A percentile compares a stretch with the other conserved stretches of the same genome.
Conservation (phyloP, 257 asterid species). For the Fraxinus pennsylvanica region DNA sequence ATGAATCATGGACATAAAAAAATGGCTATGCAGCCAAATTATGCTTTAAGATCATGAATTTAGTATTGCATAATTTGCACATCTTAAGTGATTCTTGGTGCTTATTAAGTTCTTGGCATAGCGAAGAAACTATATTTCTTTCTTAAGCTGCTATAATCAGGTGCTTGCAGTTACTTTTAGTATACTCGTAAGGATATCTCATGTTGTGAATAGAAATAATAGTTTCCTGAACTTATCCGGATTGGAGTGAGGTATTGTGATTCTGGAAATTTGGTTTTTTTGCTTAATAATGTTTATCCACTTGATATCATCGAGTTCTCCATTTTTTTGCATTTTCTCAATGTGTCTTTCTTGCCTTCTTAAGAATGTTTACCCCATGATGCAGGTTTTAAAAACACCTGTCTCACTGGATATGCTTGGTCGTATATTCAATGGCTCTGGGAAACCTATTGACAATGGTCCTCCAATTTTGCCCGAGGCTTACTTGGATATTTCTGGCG, state of each 20-base stretch:
- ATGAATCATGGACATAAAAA: background rate
- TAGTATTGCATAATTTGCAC: background rate
- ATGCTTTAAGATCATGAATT: background rate
- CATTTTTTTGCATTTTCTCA: background rate
- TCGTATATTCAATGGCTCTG: conserved; percentile 21
- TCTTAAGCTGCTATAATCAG: background rate
- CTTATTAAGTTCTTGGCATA: background rate
- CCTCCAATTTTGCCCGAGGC: conserved; percentile 65
- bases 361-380: background rate
- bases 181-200: background rate
- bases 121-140: background rate
- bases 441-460: conserved; percentile 56
- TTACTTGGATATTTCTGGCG: conserved; percentile 59
- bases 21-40: background rate
- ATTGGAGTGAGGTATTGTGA: background rate
- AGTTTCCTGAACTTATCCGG: background rate
- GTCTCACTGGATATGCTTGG: conserved; percentile 19
- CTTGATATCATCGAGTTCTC: background rate
- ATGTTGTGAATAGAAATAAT: background rate
- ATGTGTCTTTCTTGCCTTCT: background rate
- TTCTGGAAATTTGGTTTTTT: background rate
- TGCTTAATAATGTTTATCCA: background rate
- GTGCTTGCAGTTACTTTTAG: background rate
- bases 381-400: conserved; percentile 9
- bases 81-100: background rate